Percentiles rank a stretch among this genome's conserved stretches.
phyloP scores from a whole-genome alignment of 2,329 filamentous ascomycete genomes.

The Tympanopsis confertula region DNA sequence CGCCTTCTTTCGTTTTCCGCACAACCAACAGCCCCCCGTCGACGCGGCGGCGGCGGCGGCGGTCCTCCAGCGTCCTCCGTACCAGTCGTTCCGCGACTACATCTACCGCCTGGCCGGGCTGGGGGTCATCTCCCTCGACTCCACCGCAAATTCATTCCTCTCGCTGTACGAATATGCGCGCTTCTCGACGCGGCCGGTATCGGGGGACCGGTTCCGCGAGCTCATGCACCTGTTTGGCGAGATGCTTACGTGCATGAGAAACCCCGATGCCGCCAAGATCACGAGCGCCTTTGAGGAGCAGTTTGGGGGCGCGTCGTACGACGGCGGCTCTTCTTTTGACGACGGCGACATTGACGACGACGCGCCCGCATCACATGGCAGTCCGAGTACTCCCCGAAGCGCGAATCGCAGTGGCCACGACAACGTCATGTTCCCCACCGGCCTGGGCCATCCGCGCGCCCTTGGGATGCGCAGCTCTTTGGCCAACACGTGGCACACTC shows the following conservation, averaged over 20 bases:
- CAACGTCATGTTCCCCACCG: no score
- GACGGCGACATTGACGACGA: conserved; percentile 34
- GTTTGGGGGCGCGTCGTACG: conserved; percentile 8
- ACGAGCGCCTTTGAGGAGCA: conserved; percentile 14
- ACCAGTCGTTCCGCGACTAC: conserved; percentile 72
- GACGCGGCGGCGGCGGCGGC: conserved; percentile 56
- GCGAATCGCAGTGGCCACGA: no score
- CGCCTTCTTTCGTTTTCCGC: no score
- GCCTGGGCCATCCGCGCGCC: no score
- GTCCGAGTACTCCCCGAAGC: no score
- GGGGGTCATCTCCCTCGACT: conserved; percentile 47
- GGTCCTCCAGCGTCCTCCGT: conserved; percentile 57
- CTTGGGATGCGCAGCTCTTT: no score
- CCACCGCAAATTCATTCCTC: conserved; percentile 50
- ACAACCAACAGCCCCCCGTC: neutral
- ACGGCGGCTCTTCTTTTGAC: conserved; percentile 10
- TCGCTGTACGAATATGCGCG: conserved; percentile 71
- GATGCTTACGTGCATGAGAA: conserved; percentile 64
- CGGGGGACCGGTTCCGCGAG: conserved; percentile 59
- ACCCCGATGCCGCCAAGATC: conserved; percentile 43
- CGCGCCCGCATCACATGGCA: no score
- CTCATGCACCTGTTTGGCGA: conserved; percentile 80
- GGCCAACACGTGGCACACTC: no score
- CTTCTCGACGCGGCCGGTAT: conserved; percentile 62
- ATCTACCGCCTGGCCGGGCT: conserved; percentile 58